phyloP scores from a whole-genome alignment of 306 rosid genomes.

The Inga laurina region DNA sequence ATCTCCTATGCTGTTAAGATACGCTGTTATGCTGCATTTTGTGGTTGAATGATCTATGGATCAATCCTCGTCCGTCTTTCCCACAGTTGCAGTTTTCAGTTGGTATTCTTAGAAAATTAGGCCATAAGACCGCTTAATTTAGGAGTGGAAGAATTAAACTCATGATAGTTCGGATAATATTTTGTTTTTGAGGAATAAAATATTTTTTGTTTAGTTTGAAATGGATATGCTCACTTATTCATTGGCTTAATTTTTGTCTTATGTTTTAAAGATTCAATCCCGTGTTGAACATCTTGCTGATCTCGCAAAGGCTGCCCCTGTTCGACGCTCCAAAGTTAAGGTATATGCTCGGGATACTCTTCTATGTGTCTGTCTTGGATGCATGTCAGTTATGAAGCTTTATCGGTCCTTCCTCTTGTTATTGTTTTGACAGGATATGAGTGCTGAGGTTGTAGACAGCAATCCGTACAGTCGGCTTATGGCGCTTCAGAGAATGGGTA shows the following conservation, averaged over 20 bases:
- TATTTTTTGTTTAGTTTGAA: neutral
- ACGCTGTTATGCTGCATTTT: constrained; percentile 2
- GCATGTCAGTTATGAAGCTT: constrained; percentile 13
- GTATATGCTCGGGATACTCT: constrained; percentile 36
- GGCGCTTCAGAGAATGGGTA: constrained; percentile 99
- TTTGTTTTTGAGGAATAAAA: neutral
- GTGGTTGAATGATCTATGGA: neutral
- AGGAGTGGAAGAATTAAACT: neutral
- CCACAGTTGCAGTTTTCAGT: neutral
- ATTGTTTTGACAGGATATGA: constrained; percentile 79
- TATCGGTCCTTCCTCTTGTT: constrained; percentile 17
- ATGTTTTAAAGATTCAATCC: constrained; percentile 60
- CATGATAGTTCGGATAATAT: neutral
- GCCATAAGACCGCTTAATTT: neutral
- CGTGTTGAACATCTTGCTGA: constrained; percentile 60
- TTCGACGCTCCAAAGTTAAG: constrained; percentile 78
- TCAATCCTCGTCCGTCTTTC: neutral
- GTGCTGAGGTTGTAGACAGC: constrained; percentile 94
- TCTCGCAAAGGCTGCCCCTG: constrained; percentile 56
- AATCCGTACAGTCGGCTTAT: constrained; percentile 97
- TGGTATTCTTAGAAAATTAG: neutral
- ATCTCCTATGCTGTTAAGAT: neutral
- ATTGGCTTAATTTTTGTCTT: constrained; percentile 19
- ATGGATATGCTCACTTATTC: neutral
- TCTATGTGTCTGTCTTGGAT: neutral